Evolutionary conservation across 169 alveolate genomes (phyloP).

Genomic region (Eimeria necatrix): DNA sequence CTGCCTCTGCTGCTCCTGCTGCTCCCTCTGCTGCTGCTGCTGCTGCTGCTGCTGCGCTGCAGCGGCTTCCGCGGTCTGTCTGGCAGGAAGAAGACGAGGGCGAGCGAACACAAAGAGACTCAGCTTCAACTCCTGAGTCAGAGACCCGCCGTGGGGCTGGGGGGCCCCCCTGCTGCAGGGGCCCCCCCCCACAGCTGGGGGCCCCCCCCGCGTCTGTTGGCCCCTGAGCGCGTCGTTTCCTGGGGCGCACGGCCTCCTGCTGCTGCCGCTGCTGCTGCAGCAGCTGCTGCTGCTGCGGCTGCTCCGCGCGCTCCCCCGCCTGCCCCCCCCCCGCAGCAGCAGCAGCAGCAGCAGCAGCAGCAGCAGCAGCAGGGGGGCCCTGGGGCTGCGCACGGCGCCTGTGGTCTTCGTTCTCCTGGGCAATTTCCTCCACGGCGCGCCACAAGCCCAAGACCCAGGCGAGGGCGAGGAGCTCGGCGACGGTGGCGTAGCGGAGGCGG

Average conservation of each 20-base stretch:
- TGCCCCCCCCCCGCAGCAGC: background rate
- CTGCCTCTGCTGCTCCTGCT: background rate
- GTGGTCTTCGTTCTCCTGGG: constrained; percentile 17
- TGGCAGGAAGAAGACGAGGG: background rate
- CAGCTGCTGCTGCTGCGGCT: background rate
- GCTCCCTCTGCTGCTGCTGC: background rate
- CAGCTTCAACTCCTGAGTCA: background rate
- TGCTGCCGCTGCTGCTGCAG: background rate
- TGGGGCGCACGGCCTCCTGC: background rate
- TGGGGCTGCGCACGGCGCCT: background rate
- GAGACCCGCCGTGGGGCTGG: too few species aligned
- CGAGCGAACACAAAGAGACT: background rate
- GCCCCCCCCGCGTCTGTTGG: background rate
- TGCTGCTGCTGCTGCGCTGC: background rate
- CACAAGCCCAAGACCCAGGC: constrained; percentile 67
- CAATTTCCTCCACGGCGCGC: constrained; percentile 34
- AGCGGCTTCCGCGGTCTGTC: background rate
- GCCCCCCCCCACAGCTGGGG: background rate
- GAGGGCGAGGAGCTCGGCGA: constrained; percentile 70
- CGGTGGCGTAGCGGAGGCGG: constrained; percentile 55
- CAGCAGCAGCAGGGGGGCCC: background rate
- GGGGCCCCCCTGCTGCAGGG: background rate
- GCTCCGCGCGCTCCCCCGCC: background rate
- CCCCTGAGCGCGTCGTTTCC: background rate
- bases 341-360: background rate